Conservation (phyloP, 116 monocot genomes). For the Papilionanthe hybrid region DNA sequence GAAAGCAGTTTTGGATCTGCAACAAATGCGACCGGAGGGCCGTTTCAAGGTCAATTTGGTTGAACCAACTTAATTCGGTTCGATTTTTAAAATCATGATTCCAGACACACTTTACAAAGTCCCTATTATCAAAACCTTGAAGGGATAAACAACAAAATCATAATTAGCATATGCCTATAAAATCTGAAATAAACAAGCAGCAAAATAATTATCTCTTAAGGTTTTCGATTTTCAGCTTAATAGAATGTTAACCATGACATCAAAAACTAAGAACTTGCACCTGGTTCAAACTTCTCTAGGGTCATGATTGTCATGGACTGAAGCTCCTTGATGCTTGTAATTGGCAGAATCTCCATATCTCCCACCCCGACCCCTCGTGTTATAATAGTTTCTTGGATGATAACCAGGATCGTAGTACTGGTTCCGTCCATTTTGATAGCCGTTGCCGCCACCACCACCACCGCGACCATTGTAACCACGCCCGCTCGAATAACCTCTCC, state of each 20-base stretch:
- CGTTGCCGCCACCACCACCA: constrained; percentile 5
- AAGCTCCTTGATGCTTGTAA: background rate
- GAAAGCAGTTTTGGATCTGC: too few relatives aligned
- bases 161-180: background rate
- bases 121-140: background rate
- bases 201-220: background rate
- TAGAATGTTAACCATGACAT: background rate
- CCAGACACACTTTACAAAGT: background rate
- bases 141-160: background rate
- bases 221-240: background rate
- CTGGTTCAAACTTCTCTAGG: constrained; percentile 18
- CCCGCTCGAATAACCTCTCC: constrained; percentile 22
- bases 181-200: constrained; percentile 8
- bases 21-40: too few relatives aligned
- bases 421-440: constrained; percentile 48
- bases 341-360: constrained; percentile 22
- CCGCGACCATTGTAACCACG: constrained; percentile 34
- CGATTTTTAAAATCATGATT: too few relatives aligned
- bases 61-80: too few relatives aligned
- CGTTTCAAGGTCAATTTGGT: too few relatives aligned
- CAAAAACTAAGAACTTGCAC: constrained; percentile 8
- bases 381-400: constrained; percentile 42
- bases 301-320: constrained; percentile 5
- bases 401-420: constrained; percentile 50
- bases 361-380: constrained; percentile 36